These are phyloP conservation scores for Acanthamoeba lugdunensis DNA, from an alignment of 208 protist genomes.

Conservation along the genomic window DNA sequence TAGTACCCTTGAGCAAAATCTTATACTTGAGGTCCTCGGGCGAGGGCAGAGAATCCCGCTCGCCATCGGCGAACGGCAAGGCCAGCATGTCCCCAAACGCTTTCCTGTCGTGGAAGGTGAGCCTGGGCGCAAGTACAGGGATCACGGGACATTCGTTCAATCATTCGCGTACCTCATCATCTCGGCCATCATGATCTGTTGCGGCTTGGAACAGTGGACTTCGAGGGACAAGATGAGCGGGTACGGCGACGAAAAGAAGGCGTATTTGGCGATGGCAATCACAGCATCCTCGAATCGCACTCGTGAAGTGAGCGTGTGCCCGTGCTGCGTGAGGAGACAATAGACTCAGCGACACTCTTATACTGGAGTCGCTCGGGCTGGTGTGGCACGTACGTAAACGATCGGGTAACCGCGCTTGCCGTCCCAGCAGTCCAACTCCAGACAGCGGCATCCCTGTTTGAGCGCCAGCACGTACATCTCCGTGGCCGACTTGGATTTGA, in stretches of 20 bases:
- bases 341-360: not conserved
- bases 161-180: conserved; percentile 83
- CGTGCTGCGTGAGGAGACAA: conserved; percentile 81
- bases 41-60: conserved; percentile 57
- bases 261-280: conserved; percentile 83
- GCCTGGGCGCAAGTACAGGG: not conserved
- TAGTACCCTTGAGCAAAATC: conserved; percentile 77
- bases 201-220: conserved; percentile 84
- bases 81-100: conserved; percentile 59
- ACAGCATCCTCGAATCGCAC: conserved; percentile 87
- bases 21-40: conserved; percentile 74
- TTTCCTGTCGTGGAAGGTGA: not conserved
- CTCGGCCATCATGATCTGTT: conserved; percentile 87
- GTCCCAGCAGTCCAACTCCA: conserved; percentile 91
- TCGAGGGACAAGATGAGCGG: conserved; percentile 90
- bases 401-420: conserved; percentile 87
- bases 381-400: conserved; percentile 79
- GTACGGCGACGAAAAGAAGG: conserved; percentile 86
- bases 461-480: conserved; percentile 85
- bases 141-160: not conserved
- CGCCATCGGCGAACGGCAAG: not conserved
- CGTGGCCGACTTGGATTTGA: conserved; percentile 83
- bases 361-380: not conserved
- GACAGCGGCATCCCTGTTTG: conserved; percentile 84
- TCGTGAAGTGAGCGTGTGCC: conserved; percentile 87